Base-by-base conservation (phyloP, 2,329 filamentous ascomycete species). In the Lecanosticta acicola region DNA sequence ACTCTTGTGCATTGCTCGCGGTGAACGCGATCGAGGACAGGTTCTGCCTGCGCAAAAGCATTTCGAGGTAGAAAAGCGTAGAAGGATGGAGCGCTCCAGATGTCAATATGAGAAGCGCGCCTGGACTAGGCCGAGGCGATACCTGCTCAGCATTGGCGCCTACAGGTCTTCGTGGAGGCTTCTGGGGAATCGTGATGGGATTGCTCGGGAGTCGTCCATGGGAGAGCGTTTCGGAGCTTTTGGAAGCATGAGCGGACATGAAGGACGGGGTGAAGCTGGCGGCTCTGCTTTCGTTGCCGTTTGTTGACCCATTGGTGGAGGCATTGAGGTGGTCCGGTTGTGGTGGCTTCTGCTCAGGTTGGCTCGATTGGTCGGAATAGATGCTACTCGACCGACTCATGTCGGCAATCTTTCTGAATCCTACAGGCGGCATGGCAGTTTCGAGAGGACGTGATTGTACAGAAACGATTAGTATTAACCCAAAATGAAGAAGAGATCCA, bases 61-160 rank as follows among this genome's bases (percentile, higher is more conserved):
- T 55, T 38, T 57, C 54, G 33, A 57, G 37, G 43, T 54, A 49
- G 13, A 40, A 41, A 13, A 55, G 34, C 4, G 45, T 43, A 4
- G 44, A 39, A 3, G 42, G 26, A 21, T 49, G 52, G 3, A 51
- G 37, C 4, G 43, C 13, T 9, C 45, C 47, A 4, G 46, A 45
- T 11, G 41, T 32, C 3, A 57, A 26, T 13, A 57, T 43, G 10
- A 57, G 46, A 29, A 57, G 39, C 16, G 45, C 26, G 20, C 52
- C 51, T 9, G 46, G 41, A 18, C 51, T 45, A 10, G 36, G 43
- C 3, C n/a, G 35, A 20, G 35, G 8, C 13, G 39, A 11, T 32
- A 32, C 19, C 7, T 4, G 11, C 14, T 17, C 10, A 24, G 44
- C 20, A 32, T 17, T 8, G 18, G 44, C 20, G 20, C 36, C 39